phyloP scores from a whole-genome alignment of 257 asterid species.

The Misopates orontium region DNA sequence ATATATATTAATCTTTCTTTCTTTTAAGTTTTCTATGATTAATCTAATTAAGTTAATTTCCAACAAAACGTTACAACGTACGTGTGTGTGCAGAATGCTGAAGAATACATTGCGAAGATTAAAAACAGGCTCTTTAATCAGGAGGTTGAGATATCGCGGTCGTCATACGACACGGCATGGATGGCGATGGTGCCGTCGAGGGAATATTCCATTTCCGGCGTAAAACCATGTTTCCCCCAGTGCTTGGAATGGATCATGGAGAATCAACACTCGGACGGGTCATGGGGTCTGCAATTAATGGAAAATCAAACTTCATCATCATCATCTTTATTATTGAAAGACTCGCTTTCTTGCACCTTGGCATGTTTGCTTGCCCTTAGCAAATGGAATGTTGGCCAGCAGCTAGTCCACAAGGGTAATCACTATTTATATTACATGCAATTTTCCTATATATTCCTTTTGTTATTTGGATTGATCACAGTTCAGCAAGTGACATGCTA shows the following conservation, averaged over 20 bases:
- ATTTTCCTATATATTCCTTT: no score
- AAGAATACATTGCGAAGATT: conserved; percentile 18
- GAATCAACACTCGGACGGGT: conserved; percentile 40
- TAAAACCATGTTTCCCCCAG: conserved; percentile 23
- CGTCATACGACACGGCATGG: conserved; percentile 42
- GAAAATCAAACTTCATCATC: conserved; percentile 33
- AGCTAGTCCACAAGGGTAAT: conserved; percentile 26
- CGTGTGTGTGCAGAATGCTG: not conserved
- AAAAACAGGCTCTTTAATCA: conserved; percentile 26
- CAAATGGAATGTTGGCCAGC: conserved; percentile 31
- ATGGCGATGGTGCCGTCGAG: conserved; percentile 35
- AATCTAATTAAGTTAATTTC: no score
- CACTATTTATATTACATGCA: no score
- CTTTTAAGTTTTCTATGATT: no score
- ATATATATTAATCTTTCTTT: no score
- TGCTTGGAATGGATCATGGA: conserved; percentile 41
- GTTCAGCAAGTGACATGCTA: no score
- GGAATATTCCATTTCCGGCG: not conserved
- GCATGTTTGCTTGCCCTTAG: conserved; percentile 38
- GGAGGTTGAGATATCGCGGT: conserved; percentile 32
- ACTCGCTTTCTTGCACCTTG: conserved; percentile 35
- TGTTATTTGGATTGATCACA: no score
- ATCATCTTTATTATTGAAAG: conserved; percentile 24
- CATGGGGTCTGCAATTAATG: conserved; percentile 36
- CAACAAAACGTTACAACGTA: not conserved